Evolutionary conservation across 495 filamentous ascomycete species (phyloP), one percentile per base, ranked within the genome.

Genomic region (Neurospora sp.): DNA sequence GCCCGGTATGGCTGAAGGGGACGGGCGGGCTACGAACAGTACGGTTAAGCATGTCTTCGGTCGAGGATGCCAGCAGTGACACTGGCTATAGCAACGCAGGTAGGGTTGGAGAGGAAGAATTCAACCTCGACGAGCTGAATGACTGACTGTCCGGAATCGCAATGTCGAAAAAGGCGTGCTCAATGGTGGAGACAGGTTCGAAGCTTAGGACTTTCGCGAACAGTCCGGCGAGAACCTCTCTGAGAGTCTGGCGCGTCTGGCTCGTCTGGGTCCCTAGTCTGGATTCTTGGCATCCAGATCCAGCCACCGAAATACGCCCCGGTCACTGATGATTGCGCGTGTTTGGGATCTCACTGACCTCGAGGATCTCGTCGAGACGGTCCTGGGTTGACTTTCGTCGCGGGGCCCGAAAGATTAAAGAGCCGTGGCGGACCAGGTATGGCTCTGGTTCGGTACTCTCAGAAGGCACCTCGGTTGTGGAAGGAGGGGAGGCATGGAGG

Each of bases 311-410:
- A 9, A 70, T 11, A 46, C 14, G 39, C 23, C n/a, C 69, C 37
- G n/a, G 14, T 70, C 35, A 39, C n/a, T 44, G 39, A 9, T 70
- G 37, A 70, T 62, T 11, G 69, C 20, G 5, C 5, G 39, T 20
- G 35, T 70, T 48, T 48, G 69, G n/a, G 31, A 66, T 62, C 27
- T 62, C 54, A 82, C 80, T 78, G 59, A 85, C 84, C 83, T 85
- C 80, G 72, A 85, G 83, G 76, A 85, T 85, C 16, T 78, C 77
- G 72, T 79, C 79, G 72, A 85, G 74, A 42, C 84, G 80, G 20
- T 84, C 80, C 59, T 84, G 80, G 14, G 82, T 79, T 11, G 83
- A 82, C 72, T 72, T 73, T 35, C 79, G 72, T n/a, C 79, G 41
- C 42, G 54, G 23, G 39, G 75, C 71, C 69, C 71, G 77, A 23